Percentiles rank a stretch among this genome's conserved stretches.
Conservation (phyloP, 805 yeast genomes). For the Myxozyma sirexii region DNA sequence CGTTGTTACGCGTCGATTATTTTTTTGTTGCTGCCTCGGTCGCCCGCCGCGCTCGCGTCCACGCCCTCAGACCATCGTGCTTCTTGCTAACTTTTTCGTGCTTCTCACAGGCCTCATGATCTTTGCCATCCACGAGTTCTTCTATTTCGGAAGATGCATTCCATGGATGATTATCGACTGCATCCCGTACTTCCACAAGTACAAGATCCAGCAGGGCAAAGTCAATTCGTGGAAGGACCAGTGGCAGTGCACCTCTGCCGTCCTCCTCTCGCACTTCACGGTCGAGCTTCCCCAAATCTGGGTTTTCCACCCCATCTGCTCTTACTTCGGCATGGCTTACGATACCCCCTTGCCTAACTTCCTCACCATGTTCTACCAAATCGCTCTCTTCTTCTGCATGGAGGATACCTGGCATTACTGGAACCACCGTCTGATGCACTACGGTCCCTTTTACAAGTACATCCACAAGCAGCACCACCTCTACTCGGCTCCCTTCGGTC, state of each 20-base stretch:
- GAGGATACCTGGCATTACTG: constrained; percentile 98
- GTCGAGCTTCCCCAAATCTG: constrained; percentile 96
- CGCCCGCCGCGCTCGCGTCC: background rate
- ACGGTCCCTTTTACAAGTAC: constrained; percentile 84
- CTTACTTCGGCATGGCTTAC: constrained; percentile 72
- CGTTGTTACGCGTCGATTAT: background rate
- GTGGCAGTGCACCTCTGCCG: constrained; percentile 87
- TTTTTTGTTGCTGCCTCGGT: background rate
- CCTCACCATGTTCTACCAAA: constrained; percentile 62
- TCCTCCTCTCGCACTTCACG: constrained; percentile 80
- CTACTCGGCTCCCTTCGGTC: constrained; percentile 96
- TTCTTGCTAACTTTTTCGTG: background rate
- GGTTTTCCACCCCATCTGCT: constrained; percentile 94
- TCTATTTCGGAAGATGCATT: constrained; percentile 88
- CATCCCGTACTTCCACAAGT: constrained; percentile 81
- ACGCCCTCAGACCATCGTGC: background rate
- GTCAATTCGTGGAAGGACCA: constrained; percentile 81
- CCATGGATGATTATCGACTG: constrained; percentile 91
- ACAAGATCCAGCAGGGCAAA: constrained; percentile 87
- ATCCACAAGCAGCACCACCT: constrained; percentile 98
- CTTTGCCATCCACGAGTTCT: constrained; percentile 78
- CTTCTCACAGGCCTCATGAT: constrained; percentile 54
- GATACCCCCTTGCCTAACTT: constrained; percentile 82
- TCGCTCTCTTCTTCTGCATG: constrained; percentile 73
- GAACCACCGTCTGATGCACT: constrained; percentile 89